Evolutionary conservation across 2,329 filamentous ascomycete genomes (phyloP), one percentile per base, ranked within the genome.

Genomic region (Talaromyces sp.): DNA sequence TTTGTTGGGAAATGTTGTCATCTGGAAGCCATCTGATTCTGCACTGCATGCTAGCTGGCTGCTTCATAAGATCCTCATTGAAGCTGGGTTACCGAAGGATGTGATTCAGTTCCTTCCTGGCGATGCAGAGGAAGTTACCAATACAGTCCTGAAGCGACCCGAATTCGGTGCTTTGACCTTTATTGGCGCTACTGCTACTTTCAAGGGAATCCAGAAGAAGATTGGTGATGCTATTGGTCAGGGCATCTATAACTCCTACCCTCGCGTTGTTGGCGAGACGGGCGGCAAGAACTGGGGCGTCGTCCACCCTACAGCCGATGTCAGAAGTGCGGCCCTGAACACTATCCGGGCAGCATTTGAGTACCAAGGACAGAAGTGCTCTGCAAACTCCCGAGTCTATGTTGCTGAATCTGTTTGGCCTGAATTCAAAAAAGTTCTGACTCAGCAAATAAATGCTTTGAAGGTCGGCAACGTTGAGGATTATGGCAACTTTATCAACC

Each of bases 91-190:
- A 42, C 91, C 91, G 27, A 83, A 84, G 62, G 86, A 91, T 62
- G 91, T 96, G 40, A 89, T 97, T 58, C 91, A 96, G 73, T 96
- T 96, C 71, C 82, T 96, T 8, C 91, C 91, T 2, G 92, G 91
- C 50, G 86, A 95, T 69, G 88, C 92, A 2, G 88, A 86, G 51
- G 84, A 89, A 71, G 83, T 96, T 52, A 96, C 91, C 49, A 85
- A 86, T 67, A 80, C 82, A 22, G 86, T 89, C 13, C 81, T 96
- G 36, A 79, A 80, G 42, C 89, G 93, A 77, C 84, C 79, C 57
- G 80, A 94, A 56, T 93, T 97, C 65, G 87, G 90, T 6, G 87
- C 88, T 8, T 83, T 97, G 22, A 91, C 96, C 77, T 97, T 91
- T 78, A 97, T 91, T 1, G 92, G 92, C 55, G 91, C 88, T 75